Conservation (phyloP, 192 early-diverging fungal species). For the Backusella psychrophila region DNA sequence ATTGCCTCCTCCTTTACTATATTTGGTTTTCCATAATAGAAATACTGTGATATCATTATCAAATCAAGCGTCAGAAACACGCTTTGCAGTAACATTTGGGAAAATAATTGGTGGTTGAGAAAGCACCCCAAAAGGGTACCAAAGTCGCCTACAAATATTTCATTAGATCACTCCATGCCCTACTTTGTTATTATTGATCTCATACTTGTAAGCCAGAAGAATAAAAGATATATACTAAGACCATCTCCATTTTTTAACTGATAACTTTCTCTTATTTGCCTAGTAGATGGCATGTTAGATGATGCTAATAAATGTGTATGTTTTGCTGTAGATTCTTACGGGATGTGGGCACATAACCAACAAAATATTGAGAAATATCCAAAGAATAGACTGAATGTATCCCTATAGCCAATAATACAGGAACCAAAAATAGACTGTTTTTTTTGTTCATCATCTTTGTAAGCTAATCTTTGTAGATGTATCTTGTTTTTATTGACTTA, state of each 20-base stretch:
- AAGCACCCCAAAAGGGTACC: constrained; percentile 67
- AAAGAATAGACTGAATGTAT: constrained; percentile 39
- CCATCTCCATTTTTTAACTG: constrained; percentile 40
- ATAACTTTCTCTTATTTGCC: constrained; percentile 50
- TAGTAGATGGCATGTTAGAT: constrained; percentile 3
- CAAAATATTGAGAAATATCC: constrained; percentile 59
- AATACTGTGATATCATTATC: neutral
- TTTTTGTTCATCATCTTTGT: neutral
- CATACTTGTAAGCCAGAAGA: constrained; percentile 57
- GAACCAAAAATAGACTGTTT: constrained; percentile 37
- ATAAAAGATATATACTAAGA: constrained; percentile 51
- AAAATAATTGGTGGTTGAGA: constrained; percentile 63
- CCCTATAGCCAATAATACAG: constrained; percentile 42
- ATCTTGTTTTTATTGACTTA: neutral
- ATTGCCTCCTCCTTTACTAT: neutral
- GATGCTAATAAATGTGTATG: neutral
- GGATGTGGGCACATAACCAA: constrained; percentile 69
- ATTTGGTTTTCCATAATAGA: neutral
- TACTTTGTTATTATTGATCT: neutral
- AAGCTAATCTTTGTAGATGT: neutral
- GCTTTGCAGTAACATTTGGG: constrained; percentile 39
- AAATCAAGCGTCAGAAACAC: neutral
- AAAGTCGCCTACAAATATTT: constrained; percentile 51
- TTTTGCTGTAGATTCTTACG: constrained; percentile 42
- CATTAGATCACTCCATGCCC: neutral